Evolutionary conservation across 78 protist genomes (phyloP).

Genomic region (Bigelowiella natans): DNA sequence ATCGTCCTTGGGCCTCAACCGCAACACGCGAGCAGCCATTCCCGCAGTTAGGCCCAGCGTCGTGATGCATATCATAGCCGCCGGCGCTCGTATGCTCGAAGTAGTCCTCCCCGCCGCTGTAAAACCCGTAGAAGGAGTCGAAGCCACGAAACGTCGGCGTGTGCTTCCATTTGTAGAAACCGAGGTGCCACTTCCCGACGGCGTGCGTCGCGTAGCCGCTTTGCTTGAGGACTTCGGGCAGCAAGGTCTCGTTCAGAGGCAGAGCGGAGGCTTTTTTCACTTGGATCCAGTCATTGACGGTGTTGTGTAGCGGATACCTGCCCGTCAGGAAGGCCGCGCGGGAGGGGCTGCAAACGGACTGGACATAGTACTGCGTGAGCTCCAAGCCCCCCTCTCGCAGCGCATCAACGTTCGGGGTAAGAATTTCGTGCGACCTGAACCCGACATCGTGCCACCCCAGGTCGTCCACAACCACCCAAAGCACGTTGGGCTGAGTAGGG

Average conservation of each 20-base stretch:
- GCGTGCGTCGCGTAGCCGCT: slow-evolving; percentile 12
- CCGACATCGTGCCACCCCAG: slow-evolving; percentile 3
- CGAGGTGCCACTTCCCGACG: slow-evolving; percentile 24
- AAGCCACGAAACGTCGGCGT: slow-evolving; percentile 19
- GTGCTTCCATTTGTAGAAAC: not conserved
- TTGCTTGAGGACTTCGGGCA: not conserved
- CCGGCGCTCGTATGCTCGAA: not conserved
- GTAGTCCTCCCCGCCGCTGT: slow-evolving; percentile 14
- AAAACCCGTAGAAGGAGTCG: slow-evolving; percentile 4
- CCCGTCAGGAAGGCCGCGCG: slow-evolving; percentile 7
- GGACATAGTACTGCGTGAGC: not conserved
- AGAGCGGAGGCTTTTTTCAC: not conserved
- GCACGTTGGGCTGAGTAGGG: slow-evolving; percentile 7
- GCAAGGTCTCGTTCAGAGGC: not conserved
- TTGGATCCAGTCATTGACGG: not conserved
- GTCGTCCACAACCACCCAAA: not conserved
- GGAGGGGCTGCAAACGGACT: not conserved
- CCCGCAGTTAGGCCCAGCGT: not conserved
- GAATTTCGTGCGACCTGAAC: not conserved
- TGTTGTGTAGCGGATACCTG: not conserved
- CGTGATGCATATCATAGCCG: not conserved
- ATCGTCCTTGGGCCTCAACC: not conserved
- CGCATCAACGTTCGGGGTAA: not conserved
- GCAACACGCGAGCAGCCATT: not conserved
- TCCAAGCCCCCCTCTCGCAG: not conserved